Conservation (phyloP, 2,329 filamentous ascomycete genomes). For the Botrytis galanthina region DNA sequence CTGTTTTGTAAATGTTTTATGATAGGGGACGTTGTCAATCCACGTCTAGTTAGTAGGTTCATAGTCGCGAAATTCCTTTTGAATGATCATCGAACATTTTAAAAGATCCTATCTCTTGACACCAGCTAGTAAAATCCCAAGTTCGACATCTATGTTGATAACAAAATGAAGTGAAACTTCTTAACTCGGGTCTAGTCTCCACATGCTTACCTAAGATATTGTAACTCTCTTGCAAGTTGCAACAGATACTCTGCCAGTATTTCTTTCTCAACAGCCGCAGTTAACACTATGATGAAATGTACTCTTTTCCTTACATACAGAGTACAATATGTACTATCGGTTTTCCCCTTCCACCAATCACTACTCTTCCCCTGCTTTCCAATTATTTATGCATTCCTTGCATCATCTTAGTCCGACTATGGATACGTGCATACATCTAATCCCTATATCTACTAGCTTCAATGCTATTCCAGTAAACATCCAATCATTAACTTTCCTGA, state of each 20-base stretch:
- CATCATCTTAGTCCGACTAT: conserved; percentile 14
- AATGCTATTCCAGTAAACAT: background rate
- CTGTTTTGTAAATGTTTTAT: background rate
- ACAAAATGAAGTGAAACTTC: background rate
- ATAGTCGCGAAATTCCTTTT: background rate
- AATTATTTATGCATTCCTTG: conserved; percentile 9
- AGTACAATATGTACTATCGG: background rate
- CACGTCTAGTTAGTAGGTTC: background rate
- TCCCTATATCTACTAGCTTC: background rate
- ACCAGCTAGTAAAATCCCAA: background rate
- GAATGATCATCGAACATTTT: background rate
- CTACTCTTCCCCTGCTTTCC: background rate
- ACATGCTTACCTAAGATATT: background rate
- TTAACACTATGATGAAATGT: background rate
- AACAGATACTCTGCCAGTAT: background rate
- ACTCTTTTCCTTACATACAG: conserved; percentile 1
- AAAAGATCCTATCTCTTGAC: background rate
- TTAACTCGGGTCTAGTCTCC: background rate
- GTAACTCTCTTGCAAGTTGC: background rate
- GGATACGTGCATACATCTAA: conserved; percentile 6
- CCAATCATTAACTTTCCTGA: conserved; percentile 7
- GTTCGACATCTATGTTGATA: background rate
- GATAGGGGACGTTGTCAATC: background rate
- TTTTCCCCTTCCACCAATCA: background rate
- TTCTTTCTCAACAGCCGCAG: background rate